A percentile compares a stretch with the other conserved stretches of the same genome.
phyloP scores from a whole-genome alignment of 768 basidiomycete species.

The Pleurotus tuber-regium region DNA sequence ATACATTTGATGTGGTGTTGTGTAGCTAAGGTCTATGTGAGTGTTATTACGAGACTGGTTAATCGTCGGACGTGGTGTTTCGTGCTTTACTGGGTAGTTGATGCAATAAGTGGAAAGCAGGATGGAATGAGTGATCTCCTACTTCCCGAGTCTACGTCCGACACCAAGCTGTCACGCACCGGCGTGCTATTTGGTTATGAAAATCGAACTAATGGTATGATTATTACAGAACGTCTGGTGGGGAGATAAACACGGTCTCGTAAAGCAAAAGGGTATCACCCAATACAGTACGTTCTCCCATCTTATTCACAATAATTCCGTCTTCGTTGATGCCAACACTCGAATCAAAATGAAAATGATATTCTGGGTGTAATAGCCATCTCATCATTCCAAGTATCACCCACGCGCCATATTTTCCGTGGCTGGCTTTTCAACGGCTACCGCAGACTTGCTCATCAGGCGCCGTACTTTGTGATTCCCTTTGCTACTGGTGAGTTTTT shows the following conservation, averaged over 20 bases:
- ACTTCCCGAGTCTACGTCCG: too few relatives aligned
- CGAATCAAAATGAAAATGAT: too few relatives aligned
- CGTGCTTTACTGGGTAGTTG: too few relatives aligned
- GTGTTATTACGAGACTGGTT: too few relatives aligned
- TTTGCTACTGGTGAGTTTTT: constrained; percentile 64
- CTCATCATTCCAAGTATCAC: constrained; percentile 80
- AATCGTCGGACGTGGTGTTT: not conserved
- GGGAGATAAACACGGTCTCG: constrained; percentile 68
- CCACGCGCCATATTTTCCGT: constrained; percentile 66
- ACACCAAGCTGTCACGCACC: too few relatives aligned
- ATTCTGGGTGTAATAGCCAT: constrained; percentile 60
- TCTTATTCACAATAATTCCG: not conserved
- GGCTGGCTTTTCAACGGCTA: constrained; percentile 88
- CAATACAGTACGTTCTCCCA: constrained; percentile 67
- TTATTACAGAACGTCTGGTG: constrained; percentile 77
- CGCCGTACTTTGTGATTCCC: constrained; percentile 78
- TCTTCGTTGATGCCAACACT: too few relatives aligned
- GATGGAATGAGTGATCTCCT: too few relatives aligned
- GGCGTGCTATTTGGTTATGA: too few relatives aligned
- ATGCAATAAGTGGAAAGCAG: too few relatives aligned
- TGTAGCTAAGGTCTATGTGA: constrained; percentile 82
- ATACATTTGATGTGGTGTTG: not conserved
- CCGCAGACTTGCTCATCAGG: constrained; percentile 58
- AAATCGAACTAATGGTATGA: not conserved
- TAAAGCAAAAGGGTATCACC: constrained; percentile 74